Base-by-base conservation (phyloP, 495 filamentous ascomycete species). In the Pseudoneurospora amorphoporcata region DNA sequence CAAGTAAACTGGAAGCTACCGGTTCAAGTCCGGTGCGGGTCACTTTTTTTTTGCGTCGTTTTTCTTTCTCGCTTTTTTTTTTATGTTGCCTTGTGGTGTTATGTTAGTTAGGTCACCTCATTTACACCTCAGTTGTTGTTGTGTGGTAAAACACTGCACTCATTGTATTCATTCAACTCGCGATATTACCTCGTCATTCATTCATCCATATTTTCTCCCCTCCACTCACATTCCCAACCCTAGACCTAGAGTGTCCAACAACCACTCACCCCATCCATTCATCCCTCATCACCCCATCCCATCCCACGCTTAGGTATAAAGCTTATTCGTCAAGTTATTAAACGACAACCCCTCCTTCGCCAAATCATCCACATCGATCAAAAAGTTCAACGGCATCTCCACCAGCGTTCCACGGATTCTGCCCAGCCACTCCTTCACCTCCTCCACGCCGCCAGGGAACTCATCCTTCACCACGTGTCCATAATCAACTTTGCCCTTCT, bases 351-450 rank as follows among this genome's bases (percentile, higher is more conserved):
- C 95, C 74, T 93, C 88, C 85, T 94, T 90, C 5, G 94, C 95
- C 79, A 98, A 87, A 82, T 97, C 94, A 80, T 92, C 88, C 45
- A 88, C 87, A 37, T 93, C 92, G 76, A 90, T 90, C 79, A 98
- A 81, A 81, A 98, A 98, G 74, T 92, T 84, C 76, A 98, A 83
- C 69, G 94, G 93, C 95, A 97, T 97, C 84, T 97, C 92, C 32
- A 97, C 94, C 58, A 97, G 77, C 16, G 88, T 93, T 0, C 95
- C 95, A 75, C 90, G 90, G 16, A 97, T 86, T 69, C 86, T 85
- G 71, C 87, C 88, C 71, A 98, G 81, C 81, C 89, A 84, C 41
- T 92, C 93, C 85, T 98, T 98, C 45, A 98, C 86, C 84, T 95
- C 91, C 41, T 78, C 79, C 35, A 89, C 19, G 82, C 94, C 83